These are phyloP conservation scores for Trichoderma afroharzianum DNA, from an alignment of 2,329 filamentous ascomycete genomes.

Conservation along the genomic window DNA sequence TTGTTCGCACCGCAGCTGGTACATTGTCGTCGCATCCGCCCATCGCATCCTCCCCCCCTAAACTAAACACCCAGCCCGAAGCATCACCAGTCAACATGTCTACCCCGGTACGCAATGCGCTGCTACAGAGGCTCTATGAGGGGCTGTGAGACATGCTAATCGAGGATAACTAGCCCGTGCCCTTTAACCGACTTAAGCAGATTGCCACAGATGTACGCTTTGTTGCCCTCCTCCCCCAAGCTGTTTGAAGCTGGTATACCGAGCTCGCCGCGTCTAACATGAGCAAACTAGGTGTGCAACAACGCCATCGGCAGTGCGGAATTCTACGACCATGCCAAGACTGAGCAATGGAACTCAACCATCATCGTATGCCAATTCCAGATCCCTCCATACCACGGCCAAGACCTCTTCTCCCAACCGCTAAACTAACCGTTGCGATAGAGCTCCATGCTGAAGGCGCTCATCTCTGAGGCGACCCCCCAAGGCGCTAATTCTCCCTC, in stretches of 20 bases:
- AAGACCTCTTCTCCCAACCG: background rate
- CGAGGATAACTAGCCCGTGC: constrained; percentile 58
- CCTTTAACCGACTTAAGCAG: constrained; percentile 73
- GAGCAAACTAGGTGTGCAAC: constrained; percentile 67
- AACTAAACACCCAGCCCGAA: background rate
- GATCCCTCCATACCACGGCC: constrained; percentile 7
- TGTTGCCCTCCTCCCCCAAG: background rate
- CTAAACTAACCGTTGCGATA: constrained; percentile 33
- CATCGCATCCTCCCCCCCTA: background rate
- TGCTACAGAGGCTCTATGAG: background rate
- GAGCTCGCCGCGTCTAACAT: background rate
- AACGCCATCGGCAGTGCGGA: constrained; percentile 69
- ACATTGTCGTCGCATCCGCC: background rate
- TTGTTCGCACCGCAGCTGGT: background rate
- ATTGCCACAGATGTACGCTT: constrained; percentile 75
- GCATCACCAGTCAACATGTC: constrained; percentile 32
- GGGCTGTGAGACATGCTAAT: constrained; percentile 23
- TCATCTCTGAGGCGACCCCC: constrained; percentile 71
- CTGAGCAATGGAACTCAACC: constrained; percentile 81
- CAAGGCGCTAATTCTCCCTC: constrained; percentile 54
- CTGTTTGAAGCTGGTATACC: background rate
- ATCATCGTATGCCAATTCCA: constrained; percentile 69
- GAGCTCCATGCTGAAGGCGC: constrained; percentile 72
- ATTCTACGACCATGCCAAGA: constrained; percentile 83
- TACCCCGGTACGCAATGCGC: constrained; percentile 34